Evolutionary conservation across 2,329 filamentous ascomycete genomes (phyloP), one percentile per base, ranked within the genome.

Genomic region (Fusarium nanum): DNA sequence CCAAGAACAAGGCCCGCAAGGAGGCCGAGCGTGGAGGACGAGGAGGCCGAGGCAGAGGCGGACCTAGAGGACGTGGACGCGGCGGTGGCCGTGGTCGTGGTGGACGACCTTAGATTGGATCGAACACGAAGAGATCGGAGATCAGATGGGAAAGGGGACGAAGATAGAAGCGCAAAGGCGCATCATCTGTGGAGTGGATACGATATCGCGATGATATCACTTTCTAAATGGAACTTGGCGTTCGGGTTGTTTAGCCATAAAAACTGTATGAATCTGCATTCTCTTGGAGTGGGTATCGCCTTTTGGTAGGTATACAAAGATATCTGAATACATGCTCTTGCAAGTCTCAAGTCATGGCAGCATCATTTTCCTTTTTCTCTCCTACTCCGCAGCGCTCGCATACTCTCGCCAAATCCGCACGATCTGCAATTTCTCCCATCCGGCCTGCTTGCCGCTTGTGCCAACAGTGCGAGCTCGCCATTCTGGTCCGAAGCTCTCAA

Each of bases 1-100:
- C 96, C 67, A 98, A 98, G 92, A 99, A 99, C 85, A 99, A 99
- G 90, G 95, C 96, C 27, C 89, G 95, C 79, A 99, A 99, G 87
- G 96, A 98, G 84, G 87, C 86, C 32, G 88, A 89, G 63, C 84
- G 90, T 49, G 87, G 88, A 16, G 84, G 79, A 12, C 81, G 86
- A 34, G 85, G 89, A 63, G 68, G 68, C 82, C 80, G 87, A 30
- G 84, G 86, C 32, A 79, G 86, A 52, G 84, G 86, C 16, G 80
- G 86, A 48, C 85, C 88, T 25, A 82, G 88, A 56, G 88, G 88
- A 20, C 81, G 87, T 41, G 62, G 88, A 20, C 81, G 87, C 32
- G 83, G 85, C 40, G 77, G 83, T 45, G 83, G 83, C 20, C 79
- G 83, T 46, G 80, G 82, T 30, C 79, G 81, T 57, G 80, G 81